These are phyloP conservation scores for Physcomitrium patens DNA, from an alignment of 225 moss, liverwort and hornwort genomes.

Conservation along the genomic window DNA sequence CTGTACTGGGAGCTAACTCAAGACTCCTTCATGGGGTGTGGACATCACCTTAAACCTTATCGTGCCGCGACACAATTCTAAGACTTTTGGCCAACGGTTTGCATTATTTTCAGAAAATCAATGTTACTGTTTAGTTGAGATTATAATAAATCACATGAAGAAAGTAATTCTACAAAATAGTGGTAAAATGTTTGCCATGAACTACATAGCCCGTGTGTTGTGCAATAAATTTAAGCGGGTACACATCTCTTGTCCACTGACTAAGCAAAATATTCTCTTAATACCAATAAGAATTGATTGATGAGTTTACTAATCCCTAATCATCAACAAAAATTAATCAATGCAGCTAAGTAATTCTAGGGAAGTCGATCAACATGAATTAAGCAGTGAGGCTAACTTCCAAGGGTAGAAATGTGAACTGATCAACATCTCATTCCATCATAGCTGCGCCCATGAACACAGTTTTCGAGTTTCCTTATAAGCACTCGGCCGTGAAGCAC, in stretches of 20 bases:
- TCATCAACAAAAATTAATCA: conserved; percentile 5
- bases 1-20: no score
- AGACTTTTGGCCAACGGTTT: no score
- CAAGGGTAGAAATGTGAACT: no score
- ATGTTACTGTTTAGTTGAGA: no score
- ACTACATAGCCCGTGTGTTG: background rate
- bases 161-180: no score
- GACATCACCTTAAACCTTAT: no score
- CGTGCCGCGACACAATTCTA: no score
- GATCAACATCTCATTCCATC: background rate
- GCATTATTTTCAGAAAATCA: no score
- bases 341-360: background rate
- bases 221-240: background rate
- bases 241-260: background rate
- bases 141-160: no score
- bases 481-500: conserved; percentile 23
- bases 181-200: background rate
- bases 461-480: conserved; percentile 20
- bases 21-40: no score
- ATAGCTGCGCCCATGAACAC: conserved; percentile 4
- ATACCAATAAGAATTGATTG: background rate
- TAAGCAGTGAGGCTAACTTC: background rate
- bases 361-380: background rate
- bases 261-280: background rate
- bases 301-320: background rate